These are phyloP conservation scores for Picea engelmannii DNA, from an alignment of 83 land plant species.

Conservation along the genomic window DNA sequence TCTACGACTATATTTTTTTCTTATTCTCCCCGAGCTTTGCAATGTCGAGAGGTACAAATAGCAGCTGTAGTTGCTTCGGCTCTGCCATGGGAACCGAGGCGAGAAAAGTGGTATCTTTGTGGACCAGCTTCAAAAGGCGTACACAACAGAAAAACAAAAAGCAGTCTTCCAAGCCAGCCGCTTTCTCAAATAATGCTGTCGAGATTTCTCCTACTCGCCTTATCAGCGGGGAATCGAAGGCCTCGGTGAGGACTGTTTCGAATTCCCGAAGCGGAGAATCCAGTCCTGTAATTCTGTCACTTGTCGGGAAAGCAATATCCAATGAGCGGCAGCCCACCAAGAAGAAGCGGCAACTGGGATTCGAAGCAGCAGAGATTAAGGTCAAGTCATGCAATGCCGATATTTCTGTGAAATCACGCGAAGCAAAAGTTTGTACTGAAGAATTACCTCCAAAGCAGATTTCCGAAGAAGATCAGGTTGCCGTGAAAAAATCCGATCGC, in stretches of 20 bases:
- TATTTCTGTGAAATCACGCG: neutral
- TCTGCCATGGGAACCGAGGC: neutral
- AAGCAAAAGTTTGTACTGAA: neutral
- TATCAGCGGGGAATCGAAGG: neutral
- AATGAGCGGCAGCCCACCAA: no score
- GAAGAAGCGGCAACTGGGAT: no score
- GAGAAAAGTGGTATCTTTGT: neutral
- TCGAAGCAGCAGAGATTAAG: no score
- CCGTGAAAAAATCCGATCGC: neutral
- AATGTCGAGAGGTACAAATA: no score
- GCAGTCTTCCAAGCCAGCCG: no score
- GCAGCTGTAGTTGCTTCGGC: constrained; percentile 9
- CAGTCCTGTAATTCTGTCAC: neutral
- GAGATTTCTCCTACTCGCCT: neutral
- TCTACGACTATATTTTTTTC: no score
- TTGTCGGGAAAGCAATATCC: neutral
- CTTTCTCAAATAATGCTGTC: neutral
- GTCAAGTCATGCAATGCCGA: neutral
- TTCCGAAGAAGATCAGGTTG: neutral
- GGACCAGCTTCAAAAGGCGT: neutral
- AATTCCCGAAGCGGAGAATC: neutral
- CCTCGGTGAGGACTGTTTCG: neutral
- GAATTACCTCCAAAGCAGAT: no score
- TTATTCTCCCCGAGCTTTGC: no score
- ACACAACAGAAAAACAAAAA: no score